Percentiles rank a stretch among this genome's conserved stretches.
phyloP scores from a whole-genome alignment of 1,284 basidiomycete genomes.

The Leccinum ambiguum region DNA sequence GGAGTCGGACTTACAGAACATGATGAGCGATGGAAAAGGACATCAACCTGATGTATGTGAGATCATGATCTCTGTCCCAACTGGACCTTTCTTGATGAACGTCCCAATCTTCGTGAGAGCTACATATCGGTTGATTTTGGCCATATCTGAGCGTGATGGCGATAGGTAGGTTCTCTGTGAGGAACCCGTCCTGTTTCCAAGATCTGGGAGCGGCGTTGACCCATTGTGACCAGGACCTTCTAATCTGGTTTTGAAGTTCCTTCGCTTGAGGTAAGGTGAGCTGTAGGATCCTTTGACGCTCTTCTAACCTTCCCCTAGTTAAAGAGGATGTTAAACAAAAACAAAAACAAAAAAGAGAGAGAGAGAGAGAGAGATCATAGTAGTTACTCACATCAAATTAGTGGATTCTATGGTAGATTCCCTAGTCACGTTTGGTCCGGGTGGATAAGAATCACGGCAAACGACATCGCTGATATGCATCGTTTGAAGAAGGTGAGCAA shows the following conservation, averaged over 20 bases:
- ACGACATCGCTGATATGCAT: conserved; percentile 3
- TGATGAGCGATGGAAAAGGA: conserved; percentile 8
- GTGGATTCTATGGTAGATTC: neutral
- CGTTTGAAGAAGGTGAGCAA: neutral
- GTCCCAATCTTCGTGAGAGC: neutral
- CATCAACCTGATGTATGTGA: neutral
- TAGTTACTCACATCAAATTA: neutral
- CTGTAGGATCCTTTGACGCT: neutral
- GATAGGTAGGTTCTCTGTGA: conserved; percentile 5
- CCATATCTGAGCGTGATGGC: conserved; percentile 8
- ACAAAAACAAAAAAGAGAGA: no score
- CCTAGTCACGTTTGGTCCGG: neutral
- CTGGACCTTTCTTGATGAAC: neutral
- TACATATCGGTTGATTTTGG: conserved; percentile 12
- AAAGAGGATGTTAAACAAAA: no score
- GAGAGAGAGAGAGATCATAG: no score
- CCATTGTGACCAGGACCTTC: neutral
- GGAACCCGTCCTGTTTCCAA: conserved; percentile 10
- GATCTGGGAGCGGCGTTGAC: neutral
- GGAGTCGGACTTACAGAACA: neutral
- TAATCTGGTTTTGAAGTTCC: neutral
- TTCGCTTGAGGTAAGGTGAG: neutral
- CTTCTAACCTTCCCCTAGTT: neutral
- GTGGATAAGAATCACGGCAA: neutral
- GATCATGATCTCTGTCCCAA: conserved; percentile 8